These are phyloP conservation scores for Leucogyrophana mollusca DNA, from an alignment of 768 basidiomycete species.

Conservation along the genomic window DNA sequence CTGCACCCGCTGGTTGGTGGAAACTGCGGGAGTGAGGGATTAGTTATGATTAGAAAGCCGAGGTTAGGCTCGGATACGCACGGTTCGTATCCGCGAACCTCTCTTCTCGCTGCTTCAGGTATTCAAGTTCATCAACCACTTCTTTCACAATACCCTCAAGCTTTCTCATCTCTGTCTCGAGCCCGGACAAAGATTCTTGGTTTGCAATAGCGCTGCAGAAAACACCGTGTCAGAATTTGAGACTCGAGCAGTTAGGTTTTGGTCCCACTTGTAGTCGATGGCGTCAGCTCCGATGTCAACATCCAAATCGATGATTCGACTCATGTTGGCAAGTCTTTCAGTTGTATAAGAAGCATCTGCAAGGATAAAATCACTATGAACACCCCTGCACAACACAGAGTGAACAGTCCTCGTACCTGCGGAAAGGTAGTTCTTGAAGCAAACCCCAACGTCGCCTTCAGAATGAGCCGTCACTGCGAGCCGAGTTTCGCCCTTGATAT, in stretches of 20 bases:
- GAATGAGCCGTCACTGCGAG: conserved; percentile 92
- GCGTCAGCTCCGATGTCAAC: conserved; percentile 98
- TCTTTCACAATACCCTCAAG: conserved; percentile 94
- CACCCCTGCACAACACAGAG: neutral
- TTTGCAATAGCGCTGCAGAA: conserved; percentile 88
- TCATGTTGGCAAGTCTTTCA: conserved; percentile 32
- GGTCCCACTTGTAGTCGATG: conserved; percentile 93
- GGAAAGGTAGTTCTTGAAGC: conserved; percentile 82
- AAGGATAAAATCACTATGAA: neutral
- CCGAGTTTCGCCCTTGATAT: conserved; percentile 87
- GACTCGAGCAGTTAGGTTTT: neutral
- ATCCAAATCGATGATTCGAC: conserved; percentile 85
- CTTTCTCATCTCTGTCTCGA: conserved; percentile 99
- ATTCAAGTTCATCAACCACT: conserved; percentile 89
- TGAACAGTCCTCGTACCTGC: conserved; percentile 50
- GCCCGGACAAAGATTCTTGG: conserved; percentile 91
- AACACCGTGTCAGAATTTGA: conserved; percentile 6
- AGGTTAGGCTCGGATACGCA: conserved; percentile 38
- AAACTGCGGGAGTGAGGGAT: conserved; percentile 50
- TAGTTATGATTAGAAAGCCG: neutral
- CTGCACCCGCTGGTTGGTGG: conserved; percentile 88
- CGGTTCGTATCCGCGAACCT: conserved; percentile 87
- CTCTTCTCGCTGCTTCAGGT: conserved; percentile 88
- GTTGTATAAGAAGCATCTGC: neutral
- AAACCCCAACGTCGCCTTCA: conserved; percentile 94